Percentiles rank a stretch among this genome's conserved stretches.
Evolutionary conservation across 805 yeast species (phyloP).

Genomic region (Lachancea fermentati): DNA sequence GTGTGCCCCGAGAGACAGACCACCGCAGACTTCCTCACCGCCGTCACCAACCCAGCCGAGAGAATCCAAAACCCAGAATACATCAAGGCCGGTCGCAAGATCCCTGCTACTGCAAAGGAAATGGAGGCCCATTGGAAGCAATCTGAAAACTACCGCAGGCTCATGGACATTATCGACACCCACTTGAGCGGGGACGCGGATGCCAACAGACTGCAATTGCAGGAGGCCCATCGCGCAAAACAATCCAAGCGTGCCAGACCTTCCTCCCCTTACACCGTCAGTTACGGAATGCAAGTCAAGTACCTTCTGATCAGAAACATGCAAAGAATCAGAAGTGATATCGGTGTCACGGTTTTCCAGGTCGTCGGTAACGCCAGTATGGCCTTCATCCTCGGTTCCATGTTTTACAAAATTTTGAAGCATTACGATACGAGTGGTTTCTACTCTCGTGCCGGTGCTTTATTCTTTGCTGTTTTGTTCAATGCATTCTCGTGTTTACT

Average conservation of each 20-base stretch:
- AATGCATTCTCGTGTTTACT: constrained; percentile 56
- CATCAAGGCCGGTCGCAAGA: constrained; percentile 41
- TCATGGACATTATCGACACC: constrained; percentile 42
- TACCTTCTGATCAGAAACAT: constrained; percentile 42
- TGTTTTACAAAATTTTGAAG: constrained; percentile 46
- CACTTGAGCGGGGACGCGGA: constrained; percentile 31
- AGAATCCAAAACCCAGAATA: constrained; percentile 35
- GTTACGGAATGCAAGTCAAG: constrained; percentile 47
- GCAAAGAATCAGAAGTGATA: constrained; percentile 46
- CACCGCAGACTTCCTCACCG: constrained; percentile 66
- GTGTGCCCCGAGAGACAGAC: constrained; percentile 59
- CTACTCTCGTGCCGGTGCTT: constrained; percentile 53
- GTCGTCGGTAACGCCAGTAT: constrained; percentile 43
- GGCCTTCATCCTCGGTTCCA: constrained; percentile 52
- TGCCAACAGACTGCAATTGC: constrained; percentile 15
- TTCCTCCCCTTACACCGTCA: constrained; percentile 49
- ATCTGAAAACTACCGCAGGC: constrained; percentile 40
- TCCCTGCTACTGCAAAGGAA: constrained; percentile 59
- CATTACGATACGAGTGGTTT: constrained; percentile 39
- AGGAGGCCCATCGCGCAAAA: constrained; percentile 44
- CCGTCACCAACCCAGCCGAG: constrained; percentile 63
- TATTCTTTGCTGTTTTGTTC: constrained; percentile 63
- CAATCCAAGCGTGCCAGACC: constrained; percentile 45
- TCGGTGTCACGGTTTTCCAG: constrained; percentile 40
- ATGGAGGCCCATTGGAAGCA: constrained; percentile 54